Conservation (phyloP, 345 rosid genomes). For the Moricandia arvensis region DNA sequence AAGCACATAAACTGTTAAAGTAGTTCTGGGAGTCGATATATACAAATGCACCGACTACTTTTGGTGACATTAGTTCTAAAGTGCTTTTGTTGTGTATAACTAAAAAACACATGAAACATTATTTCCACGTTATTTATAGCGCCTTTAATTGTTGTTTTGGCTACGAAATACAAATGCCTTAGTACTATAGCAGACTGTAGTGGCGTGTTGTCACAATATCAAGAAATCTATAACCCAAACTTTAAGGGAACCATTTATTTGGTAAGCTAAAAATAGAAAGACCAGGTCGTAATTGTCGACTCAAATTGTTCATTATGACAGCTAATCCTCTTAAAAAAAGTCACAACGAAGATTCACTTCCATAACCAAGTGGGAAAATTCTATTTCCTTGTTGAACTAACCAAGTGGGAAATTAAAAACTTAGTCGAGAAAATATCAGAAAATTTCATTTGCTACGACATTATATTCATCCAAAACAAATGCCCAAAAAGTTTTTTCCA, state of each 20-base stretch:
- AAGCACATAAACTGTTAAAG: background rate
- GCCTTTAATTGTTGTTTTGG: no score
- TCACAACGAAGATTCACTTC: background rate
- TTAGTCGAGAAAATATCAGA: background rate
- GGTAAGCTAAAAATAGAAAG: background rate
- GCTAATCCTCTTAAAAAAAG: background rate
- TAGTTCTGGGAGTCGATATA: background rate
- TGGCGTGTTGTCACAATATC: background rate
- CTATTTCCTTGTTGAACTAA: no score
- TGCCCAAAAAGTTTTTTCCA: background rate
- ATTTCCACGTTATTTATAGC: background rate
- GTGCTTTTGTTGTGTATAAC: background rate
- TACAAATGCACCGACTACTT: slow-evolving; percentile 2
- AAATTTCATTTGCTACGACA: background rate
- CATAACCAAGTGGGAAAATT: background rate
- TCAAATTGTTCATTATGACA: background rate
- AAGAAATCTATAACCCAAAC: background rate
- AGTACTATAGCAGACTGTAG: no score
- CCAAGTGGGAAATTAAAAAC: background rate
- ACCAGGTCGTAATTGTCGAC: background rate
- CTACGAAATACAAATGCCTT: no score
- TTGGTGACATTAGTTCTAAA: background rate
- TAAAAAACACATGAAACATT: background rate
- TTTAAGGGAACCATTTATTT: background rate
- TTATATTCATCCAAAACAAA: background rate